These are phyloP conservation scores for Graphilbum sp. DNA, from an alignment of 2,329 filamentous ascomycete genomes.

Conservation along the genomic window DNA sequence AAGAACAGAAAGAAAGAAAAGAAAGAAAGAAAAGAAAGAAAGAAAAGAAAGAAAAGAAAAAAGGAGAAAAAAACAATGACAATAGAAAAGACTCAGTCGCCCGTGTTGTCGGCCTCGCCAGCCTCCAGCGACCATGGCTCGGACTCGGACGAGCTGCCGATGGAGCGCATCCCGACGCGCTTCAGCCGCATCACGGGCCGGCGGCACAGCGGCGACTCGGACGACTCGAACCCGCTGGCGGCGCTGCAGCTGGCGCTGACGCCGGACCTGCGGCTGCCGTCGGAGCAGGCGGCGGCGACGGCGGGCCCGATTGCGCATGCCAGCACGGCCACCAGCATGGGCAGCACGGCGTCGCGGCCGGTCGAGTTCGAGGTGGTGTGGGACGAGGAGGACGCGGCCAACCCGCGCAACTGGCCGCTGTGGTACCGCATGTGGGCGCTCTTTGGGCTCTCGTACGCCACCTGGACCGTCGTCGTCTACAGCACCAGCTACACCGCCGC, in stretches of 20 bases:
- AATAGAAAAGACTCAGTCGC: no score
- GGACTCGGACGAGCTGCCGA: background rate
- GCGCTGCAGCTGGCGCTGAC: constrained; percentile 10
- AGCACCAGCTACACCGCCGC: constrained; percentile 61
- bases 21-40: no score
- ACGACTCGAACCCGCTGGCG: constrained; percentile 10
- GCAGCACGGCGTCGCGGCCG: constrained; percentile 21
- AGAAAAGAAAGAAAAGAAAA: no score
- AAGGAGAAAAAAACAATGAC: no score
- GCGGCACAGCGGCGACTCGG: constrained; percentile 3
- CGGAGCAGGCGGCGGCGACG: constrained; percentile 7
- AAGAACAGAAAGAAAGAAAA: no score
- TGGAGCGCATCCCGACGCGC: background rate
- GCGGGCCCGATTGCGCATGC: constrained; percentile 22
- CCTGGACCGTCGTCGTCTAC: constrained; percentile 42
- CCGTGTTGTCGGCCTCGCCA: no score
- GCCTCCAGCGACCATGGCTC: background rate
- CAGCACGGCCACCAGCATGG: constrained; percentile 22
- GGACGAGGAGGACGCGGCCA: constrained; percentile 37
- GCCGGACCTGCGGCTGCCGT: constrained; percentile 6
- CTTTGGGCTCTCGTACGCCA: constrained; percentile 24
- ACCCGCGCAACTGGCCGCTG: constrained; percentile 54
- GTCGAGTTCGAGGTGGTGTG: constrained; percentile 56
- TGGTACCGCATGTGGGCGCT: constrained; percentile 23
- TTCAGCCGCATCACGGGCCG: background rate